Conservation (phyloP, 805 yeast species). For the Myxozyma vanderwaltii region DNA sequence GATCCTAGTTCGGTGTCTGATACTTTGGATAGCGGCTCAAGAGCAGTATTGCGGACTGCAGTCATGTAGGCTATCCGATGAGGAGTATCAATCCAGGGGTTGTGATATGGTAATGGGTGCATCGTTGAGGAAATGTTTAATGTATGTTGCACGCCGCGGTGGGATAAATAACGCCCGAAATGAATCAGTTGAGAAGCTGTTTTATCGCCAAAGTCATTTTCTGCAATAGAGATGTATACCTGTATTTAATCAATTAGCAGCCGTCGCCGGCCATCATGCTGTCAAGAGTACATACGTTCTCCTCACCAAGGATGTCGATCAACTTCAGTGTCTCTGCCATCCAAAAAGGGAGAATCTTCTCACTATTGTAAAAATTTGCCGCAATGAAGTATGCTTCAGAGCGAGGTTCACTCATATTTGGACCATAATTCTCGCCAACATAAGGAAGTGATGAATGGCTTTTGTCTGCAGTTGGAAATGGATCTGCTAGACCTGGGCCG, state of each 20-base stretch:
- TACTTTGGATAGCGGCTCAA: slow-evolving; percentile 16
- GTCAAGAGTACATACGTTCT: too few species aligned
- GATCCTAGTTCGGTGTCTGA: slow-evolving; percentile 11
- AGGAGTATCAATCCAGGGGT: slow-evolving; percentile 28
- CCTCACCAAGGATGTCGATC: slow-evolving; percentile 21
- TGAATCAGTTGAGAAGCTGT: slow-evolving; percentile 23
- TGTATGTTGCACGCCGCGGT: slow-evolving; percentile 14
- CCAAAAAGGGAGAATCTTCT: slow-evolving; percentile 21
- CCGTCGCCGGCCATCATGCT: too few species aligned
- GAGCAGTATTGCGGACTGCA: slow-evolving; percentile 23
- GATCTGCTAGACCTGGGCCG: neutral
- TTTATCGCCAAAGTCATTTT: slow-evolving; percentile 27
- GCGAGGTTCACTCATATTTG: neutral
- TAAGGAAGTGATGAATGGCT: neutral
- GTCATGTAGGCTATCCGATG: slow-evolving; percentile 26
- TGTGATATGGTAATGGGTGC: slow-evolving; percentile 22
- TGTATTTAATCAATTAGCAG: neutral
- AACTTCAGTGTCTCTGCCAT: slow-evolving; percentile 9
- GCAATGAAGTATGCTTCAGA: slow-evolving; percentile 23
- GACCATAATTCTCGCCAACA: neutral
- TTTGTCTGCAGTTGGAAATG: neutral
- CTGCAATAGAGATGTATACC: slow-evolving; percentile 26
- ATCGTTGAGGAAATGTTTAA: slow-evolving; percentile 17
- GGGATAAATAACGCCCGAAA: slow-evolving; percentile 17
- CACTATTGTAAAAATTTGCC: slow-evolving; percentile 28